phyloP scores from a whole-genome alignment of 2,329 filamentous ascomycete species.

The Microsporum canis region DNA sequence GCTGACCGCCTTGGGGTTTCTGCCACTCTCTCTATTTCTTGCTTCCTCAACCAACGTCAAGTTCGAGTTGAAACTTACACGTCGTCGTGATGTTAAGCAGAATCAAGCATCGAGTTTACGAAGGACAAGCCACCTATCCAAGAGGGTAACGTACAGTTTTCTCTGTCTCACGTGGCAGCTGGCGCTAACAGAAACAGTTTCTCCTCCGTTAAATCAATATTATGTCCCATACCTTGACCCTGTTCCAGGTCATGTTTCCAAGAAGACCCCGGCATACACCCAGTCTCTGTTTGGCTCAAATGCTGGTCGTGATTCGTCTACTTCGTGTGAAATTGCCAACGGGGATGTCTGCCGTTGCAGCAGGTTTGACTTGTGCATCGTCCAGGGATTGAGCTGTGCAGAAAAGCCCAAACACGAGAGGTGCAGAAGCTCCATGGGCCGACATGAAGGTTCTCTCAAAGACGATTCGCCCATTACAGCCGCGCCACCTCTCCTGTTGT shows the following conservation, averaged over 20 bases:
- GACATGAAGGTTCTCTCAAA: slow-evolving; percentile 5
- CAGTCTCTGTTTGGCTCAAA: neutral
- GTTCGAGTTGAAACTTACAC: neutral
- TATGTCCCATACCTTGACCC: neutral
- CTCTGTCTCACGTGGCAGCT: neutral
- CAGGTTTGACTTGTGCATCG: slow-evolving; percentile 5
- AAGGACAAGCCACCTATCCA: neutral
- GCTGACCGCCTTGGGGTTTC: neutral
- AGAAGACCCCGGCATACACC: neutral
- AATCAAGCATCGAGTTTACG: neutral
- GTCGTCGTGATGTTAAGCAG: neutral
- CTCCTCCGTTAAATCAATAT: neutral
- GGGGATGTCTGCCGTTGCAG: slow-evolving; percentile 5
- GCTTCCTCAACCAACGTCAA: neutral
- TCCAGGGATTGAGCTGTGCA: slow-evolving; percentile 11
- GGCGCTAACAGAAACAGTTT: slow-evolving; percentile 1
- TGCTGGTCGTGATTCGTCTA: neutral
- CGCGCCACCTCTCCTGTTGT: slow-evolving; percentile 12
- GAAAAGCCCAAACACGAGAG: slow-evolving; percentile 1
- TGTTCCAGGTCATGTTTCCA: neutral
- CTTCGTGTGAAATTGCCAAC: neutral
- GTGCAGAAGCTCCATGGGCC: slow-evolving; percentile 6
- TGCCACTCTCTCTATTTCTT: neutral
- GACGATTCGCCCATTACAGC: slow-evolving; percentile 15
- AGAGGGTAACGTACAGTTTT: neutral